Percentiles rank a stretch among this genome's conserved stretches.
These are phyloP conservation scores for Mucor plumbeus DNA, from an alignment of 371 early-diverging fungal genomes.

Conservation along the genomic window DNA sequence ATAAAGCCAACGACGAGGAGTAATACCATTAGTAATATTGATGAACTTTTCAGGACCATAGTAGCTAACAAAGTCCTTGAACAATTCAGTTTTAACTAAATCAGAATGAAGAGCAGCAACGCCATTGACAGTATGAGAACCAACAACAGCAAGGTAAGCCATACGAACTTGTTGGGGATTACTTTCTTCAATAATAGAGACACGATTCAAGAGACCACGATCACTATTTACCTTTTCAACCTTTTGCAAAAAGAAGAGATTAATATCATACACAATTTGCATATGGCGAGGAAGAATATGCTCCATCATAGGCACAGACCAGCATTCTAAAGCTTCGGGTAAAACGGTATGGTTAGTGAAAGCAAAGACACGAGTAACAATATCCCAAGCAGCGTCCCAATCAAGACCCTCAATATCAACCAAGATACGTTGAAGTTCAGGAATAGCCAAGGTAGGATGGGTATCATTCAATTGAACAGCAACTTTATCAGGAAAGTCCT, in stretches of 20 bases:
- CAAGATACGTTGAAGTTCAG: constrained; percentile 88
- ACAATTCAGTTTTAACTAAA: constrained; percentile 82
- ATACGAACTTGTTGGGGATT: constrained; percentile 90
- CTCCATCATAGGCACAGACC: constrained; percentile 90
- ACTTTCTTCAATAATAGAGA: constrained; percentile 91
- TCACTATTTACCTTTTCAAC: constrained; percentile 87
- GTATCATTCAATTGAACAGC: constrained; percentile 94
- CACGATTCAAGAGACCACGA: constrained; percentile 82
- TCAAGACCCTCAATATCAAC: constrained; percentile 85
- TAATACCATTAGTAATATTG: constrained; percentile 95
- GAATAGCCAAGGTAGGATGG: constrained; percentile 83
- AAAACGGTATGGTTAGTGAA: constrained; percentile 98
- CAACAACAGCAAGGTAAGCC: constrained; percentile 74
- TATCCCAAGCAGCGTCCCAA: constrained; percentile 95
- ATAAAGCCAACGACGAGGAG: constrained; percentile 92
- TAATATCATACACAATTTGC: constrained; percentile 95
- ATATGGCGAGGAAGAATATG: constrained; percentile 91
- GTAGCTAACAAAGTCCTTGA: constrained; percentile 83
- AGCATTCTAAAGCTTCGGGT: constrained; percentile 94
- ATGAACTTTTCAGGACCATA: constrained; percentile 85
- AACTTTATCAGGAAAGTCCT: constrained; percentile 86
- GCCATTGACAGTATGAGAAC: constrained; percentile 93
- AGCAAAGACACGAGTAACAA: constrained; percentile 85
- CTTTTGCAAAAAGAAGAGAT: constrained; percentile 91
- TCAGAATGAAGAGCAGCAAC: constrained; percentile 93